Base-by-base conservation (phyloP, 768 basidiomycete species). In the Lyophyllum semitale region DNA sequence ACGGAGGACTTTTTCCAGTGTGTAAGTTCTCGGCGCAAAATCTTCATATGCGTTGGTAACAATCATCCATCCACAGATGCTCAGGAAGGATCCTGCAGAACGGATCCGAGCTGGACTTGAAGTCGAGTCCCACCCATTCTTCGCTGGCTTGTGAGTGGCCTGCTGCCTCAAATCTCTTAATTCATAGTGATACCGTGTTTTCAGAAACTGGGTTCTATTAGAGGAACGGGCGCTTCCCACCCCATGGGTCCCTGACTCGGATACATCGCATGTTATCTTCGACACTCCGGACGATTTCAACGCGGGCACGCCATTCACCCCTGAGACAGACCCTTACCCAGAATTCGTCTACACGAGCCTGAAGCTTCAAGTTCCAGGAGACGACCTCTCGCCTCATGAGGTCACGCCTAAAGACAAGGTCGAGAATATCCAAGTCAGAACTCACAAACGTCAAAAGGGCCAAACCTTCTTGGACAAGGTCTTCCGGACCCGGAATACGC, bases 121-220 rank as follows among this genome's bases (percentile, higher is more conserved):
- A 26, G 67, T 70, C 38, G 65, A 63, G n/a, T 57, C 56, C 27
- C 71, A 72, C 55, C 63, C 69, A 0, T 72, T 69, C 54, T 72
- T 72, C 45, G 62, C 54, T 41, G 65, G 66, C 32, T 49, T 70
- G 71, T 72, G 40, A 57, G 71, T 63, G 12, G 26, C 13, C 30
- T 32, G 38, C 27, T n/a, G n/a, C 48, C 25, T 25, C 26, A 5
- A 23, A 9, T 27, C 2, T 26, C n/a, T 1, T 22, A 25, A 17
- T 44, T 20, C 11, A 43, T n/a, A 57, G 23, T 48, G 22, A 27
- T 12, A 17, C 22, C 29, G 35, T 20, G 37, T 42, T 9, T 18
- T 42, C 48, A 70, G 71, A 6, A 61, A 72, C 43, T 70, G 71
- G 71, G 55, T 50, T 5, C 55, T 62, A 2, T 59, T 68, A 57